These are phyloP conservation scores for Corynespora cassiicola DNA, from an alignment of 2,329 filamentous ascomycete genomes.

Conservation along the genomic window DNA sequence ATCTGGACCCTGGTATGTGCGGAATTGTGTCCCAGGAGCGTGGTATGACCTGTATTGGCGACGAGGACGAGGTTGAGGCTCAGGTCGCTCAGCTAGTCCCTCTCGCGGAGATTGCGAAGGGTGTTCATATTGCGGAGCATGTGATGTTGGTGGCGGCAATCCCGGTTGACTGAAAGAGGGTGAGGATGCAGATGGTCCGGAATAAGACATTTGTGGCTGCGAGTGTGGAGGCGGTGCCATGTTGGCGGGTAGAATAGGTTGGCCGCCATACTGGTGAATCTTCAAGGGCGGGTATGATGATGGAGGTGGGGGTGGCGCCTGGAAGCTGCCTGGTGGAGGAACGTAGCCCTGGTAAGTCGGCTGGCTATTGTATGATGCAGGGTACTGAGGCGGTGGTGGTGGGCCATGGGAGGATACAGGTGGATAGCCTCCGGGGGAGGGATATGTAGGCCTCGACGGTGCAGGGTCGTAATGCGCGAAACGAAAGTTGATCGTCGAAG, in stretches of 20 bases:
- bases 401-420: slow-evolving; percentile 18
- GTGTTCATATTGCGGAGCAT: slow-evolving; percentile 22
- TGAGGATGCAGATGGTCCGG: slow-evolving; percentile 15
- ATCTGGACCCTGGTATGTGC: slow-evolving; percentile 38
- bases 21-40: slow-evolving; percentile 41
- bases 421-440: slow-evolving; percentile 28
- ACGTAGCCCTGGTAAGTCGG: slow-evolving; percentile 36
- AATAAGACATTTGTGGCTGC: slow-evolving; percentile 19
- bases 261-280: slow-evolving; percentile 48
- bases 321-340: slow-evolving; percentile 40
- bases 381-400: slow-evolving; percentile 56
- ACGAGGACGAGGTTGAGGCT: slow-evolving; percentile 32
- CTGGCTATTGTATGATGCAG: slow-evolving; percentile 23
- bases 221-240: slow-evolving; percentile 37
- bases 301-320: slow-evolving; percentile 37
- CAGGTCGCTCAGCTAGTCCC: slow-evolving; percentile 19
- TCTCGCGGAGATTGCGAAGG: slow-evolving; percentile 17
- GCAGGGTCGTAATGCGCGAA: slow-evolving; percentile 46
- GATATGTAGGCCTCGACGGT: slow-evolving; percentile 28
- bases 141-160: slow-evolving; percentile 4
- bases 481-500: slow-evolving; percentile 36
- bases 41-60: slow-evolving; percentile 40
- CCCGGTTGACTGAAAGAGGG: slow-evolving; percentile 5
- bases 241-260: slow-evolving; percentile 47
- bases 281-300: slow-evolving; percentile 39